Evolutionary conservation across 2,329 filamentous ascomycete genomes (phyloP).

Genomic region (Beauveria rudraprayagi): DNA sequence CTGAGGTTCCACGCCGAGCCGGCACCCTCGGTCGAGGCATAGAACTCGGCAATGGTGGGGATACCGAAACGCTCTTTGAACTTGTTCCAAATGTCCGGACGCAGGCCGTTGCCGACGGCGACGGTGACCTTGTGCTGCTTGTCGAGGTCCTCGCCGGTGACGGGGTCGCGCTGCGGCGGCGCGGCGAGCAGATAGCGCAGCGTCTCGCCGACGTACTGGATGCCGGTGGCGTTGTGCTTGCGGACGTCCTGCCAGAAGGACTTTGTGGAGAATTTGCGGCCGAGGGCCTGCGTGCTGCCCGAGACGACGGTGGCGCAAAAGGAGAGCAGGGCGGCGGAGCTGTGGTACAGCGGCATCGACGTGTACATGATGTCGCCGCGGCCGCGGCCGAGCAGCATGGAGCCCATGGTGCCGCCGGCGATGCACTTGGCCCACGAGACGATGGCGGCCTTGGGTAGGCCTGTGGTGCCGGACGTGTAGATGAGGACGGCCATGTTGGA

Average conservation of each 20-base stretch:
- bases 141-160: conserved; percentile 61
- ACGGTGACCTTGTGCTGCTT: conserved; percentile 62
- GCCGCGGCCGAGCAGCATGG: conserved; percentile 48
- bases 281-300: conserved; percentile 62
- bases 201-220: conserved; percentile 86
- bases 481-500: conserved; percentile 65
- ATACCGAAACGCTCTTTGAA: conserved; percentile 79
- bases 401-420: conserved; percentile 43
- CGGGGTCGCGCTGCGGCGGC: conserved; percentile 51
- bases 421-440: conserved; percentile 63
- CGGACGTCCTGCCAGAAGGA: conserved; percentile 72
- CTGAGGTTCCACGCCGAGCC: conserved; percentile 65
- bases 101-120: conserved; percentile 77
- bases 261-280: conserved; percentile 68
- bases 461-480: conserved; percentile 80
- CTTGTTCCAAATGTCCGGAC: conserved; percentile 76
- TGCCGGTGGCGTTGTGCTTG: conserved; percentile 60
- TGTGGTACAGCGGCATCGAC: conserved; percentile 85
- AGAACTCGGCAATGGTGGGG: conserved; percentile 69
- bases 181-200: conserved; percentile 72
- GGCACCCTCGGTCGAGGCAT: conserved; percentile 67
- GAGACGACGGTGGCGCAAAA: conserved; percentile 51
- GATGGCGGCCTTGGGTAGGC: conserved; percentile 71
- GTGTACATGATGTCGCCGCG: conserved; percentile 66
- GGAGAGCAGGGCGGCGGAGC: conserved; percentile 65